Evolutionary conservation across 768 basidiomycete species (phyloP).

Genomic region (Pulveroboletus sp.): DNA sequence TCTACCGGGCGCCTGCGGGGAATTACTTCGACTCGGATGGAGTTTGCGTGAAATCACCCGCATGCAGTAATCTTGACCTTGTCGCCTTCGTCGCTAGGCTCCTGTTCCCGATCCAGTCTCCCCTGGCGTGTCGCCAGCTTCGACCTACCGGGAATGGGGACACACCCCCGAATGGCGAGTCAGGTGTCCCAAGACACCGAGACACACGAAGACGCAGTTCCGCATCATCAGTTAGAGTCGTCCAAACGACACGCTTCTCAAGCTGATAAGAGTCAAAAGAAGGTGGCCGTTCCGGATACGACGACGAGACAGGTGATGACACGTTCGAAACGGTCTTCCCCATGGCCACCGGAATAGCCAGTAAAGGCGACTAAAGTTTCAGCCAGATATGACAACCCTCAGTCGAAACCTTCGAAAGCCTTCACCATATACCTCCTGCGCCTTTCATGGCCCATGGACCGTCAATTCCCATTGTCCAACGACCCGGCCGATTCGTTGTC

Average conservation of each 20-base stretch:
- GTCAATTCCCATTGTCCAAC: constrained; percentile 51
- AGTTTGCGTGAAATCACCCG: constrained; percentile 47
- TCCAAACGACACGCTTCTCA: too few species aligned
- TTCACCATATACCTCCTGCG: background rate
- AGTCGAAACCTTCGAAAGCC: too few species aligned
- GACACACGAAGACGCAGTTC: constrained; percentile 38
- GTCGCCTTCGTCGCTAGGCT: constrained; percentile 32
- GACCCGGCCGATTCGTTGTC: constrained; percentile 48
- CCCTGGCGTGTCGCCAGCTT: constrained; percentile 30
- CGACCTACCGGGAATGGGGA: too few species aligned
- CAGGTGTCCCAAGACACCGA: constrained; percentile 8
- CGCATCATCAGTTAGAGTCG: constrained; percentile 50
- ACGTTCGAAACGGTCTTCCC: constrained; percentile 59
- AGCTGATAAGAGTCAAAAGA: too few species aligned
- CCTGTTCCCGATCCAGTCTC: constrained; percentile 36
- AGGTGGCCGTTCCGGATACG: too few species aligned
- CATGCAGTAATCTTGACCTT: constrained; percentile 51
- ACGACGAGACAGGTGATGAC: constrained; percentile 26
- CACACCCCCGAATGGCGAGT: background rate
- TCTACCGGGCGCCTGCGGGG: too few species aligned
- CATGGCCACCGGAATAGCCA: constrained; percentile 28
- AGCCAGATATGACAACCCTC: background rate
- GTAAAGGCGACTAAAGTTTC: background rate
- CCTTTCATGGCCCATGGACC: constrained; percentile 30
- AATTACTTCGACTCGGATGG: background rate